Base-by-base conservation (phyloP, 2,329 filamentous ascomycete genomes). In the Harringtonia lauricola region DNA sequence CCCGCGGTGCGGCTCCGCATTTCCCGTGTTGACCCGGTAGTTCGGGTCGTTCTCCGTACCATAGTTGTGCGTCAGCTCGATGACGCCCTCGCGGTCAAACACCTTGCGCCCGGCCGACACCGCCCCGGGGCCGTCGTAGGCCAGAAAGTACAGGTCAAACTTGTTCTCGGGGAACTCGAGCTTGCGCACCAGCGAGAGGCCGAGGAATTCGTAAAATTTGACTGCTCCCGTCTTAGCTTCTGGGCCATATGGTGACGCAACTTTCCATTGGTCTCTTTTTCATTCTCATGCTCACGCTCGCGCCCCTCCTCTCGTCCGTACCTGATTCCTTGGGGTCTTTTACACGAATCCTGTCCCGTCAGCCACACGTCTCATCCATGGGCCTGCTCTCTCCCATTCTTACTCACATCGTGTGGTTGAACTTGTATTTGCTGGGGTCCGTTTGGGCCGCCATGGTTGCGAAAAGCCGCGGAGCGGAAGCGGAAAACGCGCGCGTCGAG, bases 121-220 rank as follows among this genome's bases (percentile, higher is more conserved):
- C 14, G 90, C 83, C 31, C 75, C 70, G 10, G 86, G 77, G 28
- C 78, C 76, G 59, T 95, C 83, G 66, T 94, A 96, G 47, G 82
- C 88, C 47, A 98, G 73, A 67, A 96, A 96, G 71, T 96, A 96
- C 24, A 95, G 78, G 56, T 92, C 86, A 63, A 96, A 96, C 59
- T 94, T 95, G 63, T 78, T 79, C 47, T 95, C 88, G 14, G 89
- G 84, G 58, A 87, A 85, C 49, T 83, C 70, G 38, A 92, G 71
- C 65, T 89, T 85, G 57, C 86, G 79, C 62, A 96, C 75, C 49
- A 88, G 65, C 58, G 73, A 88, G 75, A 96, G 80, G 55, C 92
- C 92, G 17, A 98, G 76, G 62, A 87, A 85, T 60, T 95, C 82
- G 65, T 96, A 98, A 66, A 94, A 98, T 54, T 90, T 84, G 64